Evolutionary conservation across 2,329 filamentous ascomycete species (phyloP).

Genomic region (Bipolaris cookei): DNA sequence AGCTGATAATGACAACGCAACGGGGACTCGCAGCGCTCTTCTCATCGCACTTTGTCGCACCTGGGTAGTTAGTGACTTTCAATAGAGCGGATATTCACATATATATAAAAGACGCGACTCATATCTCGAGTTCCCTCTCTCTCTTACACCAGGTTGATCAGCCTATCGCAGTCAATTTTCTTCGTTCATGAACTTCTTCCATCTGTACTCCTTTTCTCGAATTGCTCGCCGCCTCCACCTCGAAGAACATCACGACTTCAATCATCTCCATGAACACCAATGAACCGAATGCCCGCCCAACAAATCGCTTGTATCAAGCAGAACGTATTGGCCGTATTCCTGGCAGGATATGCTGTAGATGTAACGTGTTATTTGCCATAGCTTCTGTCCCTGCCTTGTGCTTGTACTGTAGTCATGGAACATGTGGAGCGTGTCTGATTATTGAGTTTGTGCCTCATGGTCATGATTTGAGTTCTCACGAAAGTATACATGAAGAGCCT

Average conservation of each 20-base stretch:
- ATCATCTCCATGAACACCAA: neutral
- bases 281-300: neutral
- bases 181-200: no score
- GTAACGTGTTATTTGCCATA: neutral
- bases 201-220: no score
- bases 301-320: neutral
- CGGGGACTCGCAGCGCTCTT: no score
- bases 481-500: neutral
- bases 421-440: neutral
- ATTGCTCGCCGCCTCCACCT: neutral
- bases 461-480: neutral
- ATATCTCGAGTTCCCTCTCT: neutral
- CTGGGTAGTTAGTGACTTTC: neutral
- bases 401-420: neutral
- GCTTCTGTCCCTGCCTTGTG: neutral
- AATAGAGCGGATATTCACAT: neutral
- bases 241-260: neutral
- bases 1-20: neutral
- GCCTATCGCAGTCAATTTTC: neutral
- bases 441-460: neutral
- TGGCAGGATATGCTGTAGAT: neutral
- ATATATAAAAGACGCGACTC: neutral
- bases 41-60: slow-evolving; percentile 3
- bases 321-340: neutral
- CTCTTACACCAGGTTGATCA: neutral